These are phyloP conservation scores for Fragilaria radians DNA, from an alignment of 108 stramenopile species.

Conservation along the genomic window DNA sequence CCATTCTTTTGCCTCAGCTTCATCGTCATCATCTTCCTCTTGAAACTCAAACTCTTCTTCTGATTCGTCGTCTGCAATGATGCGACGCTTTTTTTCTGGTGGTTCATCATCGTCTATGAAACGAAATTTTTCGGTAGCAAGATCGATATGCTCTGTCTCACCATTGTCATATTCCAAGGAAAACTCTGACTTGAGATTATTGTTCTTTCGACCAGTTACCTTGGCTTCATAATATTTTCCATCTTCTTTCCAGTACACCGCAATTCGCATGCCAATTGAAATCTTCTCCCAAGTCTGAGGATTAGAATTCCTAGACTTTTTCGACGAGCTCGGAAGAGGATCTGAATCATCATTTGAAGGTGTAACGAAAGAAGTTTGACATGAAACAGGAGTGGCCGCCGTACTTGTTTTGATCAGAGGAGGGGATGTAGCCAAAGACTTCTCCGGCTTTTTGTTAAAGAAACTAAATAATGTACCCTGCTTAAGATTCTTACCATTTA, in stretches of 20 bases:
- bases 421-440: slow-evolving; percentile 1
- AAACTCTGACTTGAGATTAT: slow-evolving; percentile 1
- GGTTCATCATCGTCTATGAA: slow-evolving; percentile 17
- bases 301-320: slow-evolving; percentile 3
- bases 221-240: slow-evolving; percentile 42
- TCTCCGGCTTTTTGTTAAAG: slow-evolving; percentile 44
- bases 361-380: neutral
- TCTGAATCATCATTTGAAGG: slow-evolving; percentile 7
- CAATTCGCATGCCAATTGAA: slow-evolving; percentile 28
- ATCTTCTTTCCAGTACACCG: slow-evolving; percentile 57
- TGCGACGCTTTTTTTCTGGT: slow-evolving; percentile 13
- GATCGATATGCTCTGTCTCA: slow-evolving; percentile 53
- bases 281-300: slow-evolving; percentile 25
- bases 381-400: neutral
- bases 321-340: neutral
- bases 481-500: slow-evolving; percentile 17
- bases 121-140: slow-evolving; percentile 33
- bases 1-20: slow-evolving; percentile 7
- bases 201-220: slow-evolving; percentile 9
- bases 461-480: slow-evolving; percentile 63
- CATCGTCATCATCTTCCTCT: slow-evolving; percentile 34
- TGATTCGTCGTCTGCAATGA: slow-evolving; percentile 30
- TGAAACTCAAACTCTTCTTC: slow-evolving; percentile 56
- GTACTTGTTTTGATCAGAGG: neutral
- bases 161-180: slow-evolving; percentile 63